Percentiles rank a stretch among this genome's conserved stretches.
These are phyloP conservation scores for Scleroderma citrinum DNA, from an alignment of 768 basidiomycete species.

Conservation along the genomic window DNA sequence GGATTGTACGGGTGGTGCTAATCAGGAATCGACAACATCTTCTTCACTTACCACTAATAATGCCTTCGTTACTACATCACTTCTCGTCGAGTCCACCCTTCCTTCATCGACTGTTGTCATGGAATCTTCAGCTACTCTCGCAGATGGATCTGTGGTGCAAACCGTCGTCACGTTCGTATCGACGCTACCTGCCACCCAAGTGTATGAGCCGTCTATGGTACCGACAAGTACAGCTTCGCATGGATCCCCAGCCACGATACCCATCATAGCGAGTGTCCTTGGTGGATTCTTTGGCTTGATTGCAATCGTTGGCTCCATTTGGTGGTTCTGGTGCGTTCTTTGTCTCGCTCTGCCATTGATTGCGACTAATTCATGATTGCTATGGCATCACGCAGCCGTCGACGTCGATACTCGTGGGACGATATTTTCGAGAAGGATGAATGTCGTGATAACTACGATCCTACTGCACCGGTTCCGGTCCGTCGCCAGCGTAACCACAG, in stretches of 20 bases:
- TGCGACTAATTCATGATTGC: conserved; percentile 7
- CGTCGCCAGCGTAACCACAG: conserved; percentile 19
- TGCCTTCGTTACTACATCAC: conserved; percentile 15
- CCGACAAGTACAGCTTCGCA: conserved; percentile 11
- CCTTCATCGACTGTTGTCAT: conserved; percentile 28
- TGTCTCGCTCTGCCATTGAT: conserved; percentile 6
- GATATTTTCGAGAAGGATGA: conserved; percentile 46
- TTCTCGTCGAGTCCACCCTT: conserved; percentile 26
- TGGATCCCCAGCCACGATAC: conserved; percentile 29
- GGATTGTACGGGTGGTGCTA: conserved; percentile 25
- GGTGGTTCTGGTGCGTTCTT: conserved; percentile 51
- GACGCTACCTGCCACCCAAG: conserved; percentile 27
- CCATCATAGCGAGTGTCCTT: conserved; percentile 49
- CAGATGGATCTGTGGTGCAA: conserved; percentile 36
- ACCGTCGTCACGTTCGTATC: conserved; percentile 33
- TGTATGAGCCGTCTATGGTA: conserved; percentile 20
- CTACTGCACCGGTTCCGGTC: conserved; percentile 12
- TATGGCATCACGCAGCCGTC: conserved; percentile 30
- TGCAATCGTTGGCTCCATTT: conserved; percentile 38
- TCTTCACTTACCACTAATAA: no score
- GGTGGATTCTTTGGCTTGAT: conserved; percentile 51
- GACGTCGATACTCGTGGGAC: conserved; percentile 39
- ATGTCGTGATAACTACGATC: conserved; percentile 18
- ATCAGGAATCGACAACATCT: conserved; percentile 7
- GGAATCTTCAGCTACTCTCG: conserved; percentile 31